Evolutionary conservation across 306 rosid genomes (phyloP).

Genomic region (Alnus glutinosa): DNA sequence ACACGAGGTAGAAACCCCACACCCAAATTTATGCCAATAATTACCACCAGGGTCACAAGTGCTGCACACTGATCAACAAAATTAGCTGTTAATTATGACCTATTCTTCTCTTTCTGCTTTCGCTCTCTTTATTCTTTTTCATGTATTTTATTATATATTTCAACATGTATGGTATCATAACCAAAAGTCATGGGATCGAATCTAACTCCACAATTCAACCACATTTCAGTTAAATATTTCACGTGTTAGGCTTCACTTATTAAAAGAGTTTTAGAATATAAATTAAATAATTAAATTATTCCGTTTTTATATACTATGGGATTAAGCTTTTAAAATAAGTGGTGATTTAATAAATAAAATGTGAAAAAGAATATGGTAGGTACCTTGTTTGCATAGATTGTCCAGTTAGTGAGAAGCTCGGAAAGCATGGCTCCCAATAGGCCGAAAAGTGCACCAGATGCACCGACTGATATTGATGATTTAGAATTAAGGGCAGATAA

Average conservation of each 20-base stretch:
- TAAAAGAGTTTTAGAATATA: too few species aligned
- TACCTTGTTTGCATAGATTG: constrained; percentile 78
- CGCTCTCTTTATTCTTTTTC: too few species aligned
- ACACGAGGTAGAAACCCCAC: constrained; percentile 83
- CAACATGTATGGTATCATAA: too few species aligned
- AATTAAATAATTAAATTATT: too few species aligned
- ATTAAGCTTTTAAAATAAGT: too few species aligned
- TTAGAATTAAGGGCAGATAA: constrained; percentile 37
- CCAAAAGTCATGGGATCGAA: too few species aligned
- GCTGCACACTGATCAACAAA: constrained; percentile 60
- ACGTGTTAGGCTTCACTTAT: too few species aligned
- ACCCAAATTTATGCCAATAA: constrained; percentile 68
- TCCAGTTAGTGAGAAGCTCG: constrained; percentile 93
- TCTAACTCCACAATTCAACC: too few species aligned
- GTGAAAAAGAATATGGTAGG: background rate
- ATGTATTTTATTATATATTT: too few species aligned
- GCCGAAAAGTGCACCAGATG: constrained; percentile 95
- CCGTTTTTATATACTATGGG: too few species aligned
- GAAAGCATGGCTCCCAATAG: constrained; percentile 91
- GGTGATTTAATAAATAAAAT: too few species aligned
- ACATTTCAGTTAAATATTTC: too few species aligned
- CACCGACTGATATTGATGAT: constrained; percentile 69
- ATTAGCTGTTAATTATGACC: constrained; percentile 15
- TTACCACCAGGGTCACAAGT: constrained; percentile 45
- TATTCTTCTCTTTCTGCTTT: background rate